phyloP scores from a whole-genome alignment of 441 rosid species.

The Croton setiger region DNA sequence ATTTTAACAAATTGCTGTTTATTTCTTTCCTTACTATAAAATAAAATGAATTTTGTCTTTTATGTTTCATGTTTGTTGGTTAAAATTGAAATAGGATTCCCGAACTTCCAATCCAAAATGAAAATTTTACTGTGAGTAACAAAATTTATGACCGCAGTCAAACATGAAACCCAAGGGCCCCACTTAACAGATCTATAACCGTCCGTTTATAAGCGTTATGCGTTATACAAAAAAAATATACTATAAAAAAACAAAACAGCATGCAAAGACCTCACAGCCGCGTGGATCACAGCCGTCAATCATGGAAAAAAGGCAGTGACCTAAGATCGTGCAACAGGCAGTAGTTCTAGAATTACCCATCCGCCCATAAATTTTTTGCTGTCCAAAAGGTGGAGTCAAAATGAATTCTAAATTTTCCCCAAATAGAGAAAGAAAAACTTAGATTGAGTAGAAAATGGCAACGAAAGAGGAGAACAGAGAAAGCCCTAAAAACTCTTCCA shows the following conservation, averaged over 20 bases:
- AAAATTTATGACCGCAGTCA: not conserved
- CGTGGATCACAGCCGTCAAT: not conserved
- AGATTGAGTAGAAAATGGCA: conserved; percentile 10
- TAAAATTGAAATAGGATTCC: no score
- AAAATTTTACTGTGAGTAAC: no score
- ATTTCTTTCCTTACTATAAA: no score
- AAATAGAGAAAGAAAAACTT: not conserved
- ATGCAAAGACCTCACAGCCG: conserved; percentile 5
- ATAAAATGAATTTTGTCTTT: no score
- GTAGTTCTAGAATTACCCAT: not conserved
- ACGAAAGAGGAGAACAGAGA: conserved; percentile 28
- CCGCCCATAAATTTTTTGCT: not conserved
- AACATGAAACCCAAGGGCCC: not conserved
- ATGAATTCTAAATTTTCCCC: not conserved
- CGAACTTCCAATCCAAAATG: no score
- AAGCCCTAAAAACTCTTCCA: conserved; percentile 38
- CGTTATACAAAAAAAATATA: not conserved
- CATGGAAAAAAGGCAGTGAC: not conserved
- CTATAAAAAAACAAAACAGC: conserved; percentile 8
- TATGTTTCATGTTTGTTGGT: no score
- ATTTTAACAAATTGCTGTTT: no score
- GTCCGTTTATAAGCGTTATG: not conserved
- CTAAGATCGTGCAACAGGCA: rapidly evolving
- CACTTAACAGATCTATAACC: not conserved
- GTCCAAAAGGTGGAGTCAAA: conserved; percentile 2